Evolutionary conservation across 2,329 filamentous ascomycete species (phyloP), one percentile per base, ranked within the genome.

Genomic region (Calonectria multiphialidica): DNA sequence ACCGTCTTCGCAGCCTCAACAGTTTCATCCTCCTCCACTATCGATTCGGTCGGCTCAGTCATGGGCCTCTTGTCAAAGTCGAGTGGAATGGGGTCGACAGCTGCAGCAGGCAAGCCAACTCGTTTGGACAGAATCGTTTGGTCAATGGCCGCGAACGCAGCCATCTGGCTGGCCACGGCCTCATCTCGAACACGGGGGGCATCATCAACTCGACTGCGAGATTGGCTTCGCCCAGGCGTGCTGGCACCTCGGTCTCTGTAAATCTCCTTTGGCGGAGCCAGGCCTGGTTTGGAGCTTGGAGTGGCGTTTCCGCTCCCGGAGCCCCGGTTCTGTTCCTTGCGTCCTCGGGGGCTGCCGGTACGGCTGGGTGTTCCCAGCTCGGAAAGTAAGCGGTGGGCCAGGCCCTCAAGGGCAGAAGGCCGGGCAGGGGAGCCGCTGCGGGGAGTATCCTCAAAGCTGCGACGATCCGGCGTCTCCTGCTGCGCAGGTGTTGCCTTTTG

Each of bases 91-190:
- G 88, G 81, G 23, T 85, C 82, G 0, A 88, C 76, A 28, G 82
- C 82, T 40, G 79, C 76, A 25, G 81, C 75, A 13, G 90, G 87
- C 2, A 91, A 79, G 3, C 88, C 87, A 2, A 93, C 86, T 69
- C 86, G 88, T 63, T 87, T 85, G 0, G 88, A 86, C 0, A 93
- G 84, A 57, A 92, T 92, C 59, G 87, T 89, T 79, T 92, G 90
- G 70, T 93, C 91, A 25, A 92, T 86, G 2, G 90, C 90, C n/a
- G 90, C 88, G 81, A 92, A 93, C 0, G 90, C 90, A 10, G 89
- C 89, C 47, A 86, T 85, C 77, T 92, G 90, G 73, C 87, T 89
- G 13, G 84, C 83, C 3, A 88, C 82, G 3, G 75, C 73, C 49
- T 76, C 74, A 7, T 83, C 80, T 15, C 84, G 78, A 15, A 82